Evolutionary conservation across 768 basidiomycete genomes (phyloP).

Genomic region (Austroboletus eburneus): DNA sequence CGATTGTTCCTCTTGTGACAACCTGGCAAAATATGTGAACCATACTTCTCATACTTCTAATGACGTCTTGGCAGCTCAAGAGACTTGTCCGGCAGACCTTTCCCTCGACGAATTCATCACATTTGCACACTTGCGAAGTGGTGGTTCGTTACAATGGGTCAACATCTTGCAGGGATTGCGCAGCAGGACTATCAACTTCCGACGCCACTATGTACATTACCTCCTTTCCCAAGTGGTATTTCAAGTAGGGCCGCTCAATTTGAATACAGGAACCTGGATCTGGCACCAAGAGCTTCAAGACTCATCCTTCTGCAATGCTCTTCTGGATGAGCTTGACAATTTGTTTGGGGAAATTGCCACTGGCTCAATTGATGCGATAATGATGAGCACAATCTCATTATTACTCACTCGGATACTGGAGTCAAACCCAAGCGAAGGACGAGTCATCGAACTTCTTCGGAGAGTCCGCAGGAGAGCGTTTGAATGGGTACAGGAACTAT

Average conservation of each 20-base stretch:
- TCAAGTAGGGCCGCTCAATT: slow-evolving; percentile 21
- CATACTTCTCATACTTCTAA: background rate
- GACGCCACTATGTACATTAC: background rate
- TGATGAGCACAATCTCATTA: slow-evolving; percentile 29
- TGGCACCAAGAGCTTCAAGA: background rate
- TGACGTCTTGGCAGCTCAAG: background rate
- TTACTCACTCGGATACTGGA: slow-evolving; percentile 12
- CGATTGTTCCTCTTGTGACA: background rate
- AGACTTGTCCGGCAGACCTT: background rate
- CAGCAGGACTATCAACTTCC: background rate
- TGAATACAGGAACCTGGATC: background rate
- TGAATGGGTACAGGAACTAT: background rate
- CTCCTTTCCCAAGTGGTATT: background rate
- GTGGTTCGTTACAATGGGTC: background rate
- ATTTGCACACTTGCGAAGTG: background rate
- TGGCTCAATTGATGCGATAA: slow-evolving; percentile 19
- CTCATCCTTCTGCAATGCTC: background rate
- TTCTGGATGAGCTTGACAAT: background rate
- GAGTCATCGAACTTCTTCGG: background rate
- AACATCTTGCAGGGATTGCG: background rate
- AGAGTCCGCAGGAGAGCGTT: background rate
- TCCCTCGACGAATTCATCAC: background rate
- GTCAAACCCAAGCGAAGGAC: background rate
- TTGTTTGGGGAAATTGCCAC: background rate
- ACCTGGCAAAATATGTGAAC: background rate